These are phyloP conservation scores for Geotrichum bryndzae DNA, from an alignment of 1,139 yeast species.

Conservation along the genomic window DNA sequence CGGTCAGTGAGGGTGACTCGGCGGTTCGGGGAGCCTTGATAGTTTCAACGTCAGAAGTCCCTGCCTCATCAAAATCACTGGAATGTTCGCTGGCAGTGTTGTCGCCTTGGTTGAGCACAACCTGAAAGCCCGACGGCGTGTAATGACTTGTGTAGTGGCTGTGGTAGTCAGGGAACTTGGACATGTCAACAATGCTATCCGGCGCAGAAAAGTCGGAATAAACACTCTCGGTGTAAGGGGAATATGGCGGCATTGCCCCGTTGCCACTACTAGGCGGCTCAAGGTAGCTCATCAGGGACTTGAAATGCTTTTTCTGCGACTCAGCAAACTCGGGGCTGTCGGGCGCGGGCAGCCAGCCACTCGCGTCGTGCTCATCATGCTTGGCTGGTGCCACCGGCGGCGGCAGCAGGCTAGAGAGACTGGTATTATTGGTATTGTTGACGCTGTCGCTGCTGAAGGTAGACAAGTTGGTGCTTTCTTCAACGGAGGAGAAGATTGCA, in stretches of 20 bases:
- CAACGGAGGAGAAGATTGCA: background rate
- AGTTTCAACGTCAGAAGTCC: slow-evolving; percentile 1
- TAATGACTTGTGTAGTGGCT: slow-evolving; percentile 13
- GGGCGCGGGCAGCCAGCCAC: background rate
- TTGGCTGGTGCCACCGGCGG: background rate
- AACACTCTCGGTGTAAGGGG: slow-evolving; percentile 10
- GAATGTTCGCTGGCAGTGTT: background rate
- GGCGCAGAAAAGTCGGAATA: slow-evolving; percentile 8
- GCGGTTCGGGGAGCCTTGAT: background rate
- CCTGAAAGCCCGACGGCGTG: slow-evolving; percentile 15
- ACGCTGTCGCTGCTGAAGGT: background rate
- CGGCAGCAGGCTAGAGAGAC: background rate
- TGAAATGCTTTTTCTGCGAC: slow-evolving; percentile 10
- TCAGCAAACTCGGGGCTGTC: background rate
- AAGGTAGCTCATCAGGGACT: slow-evolving; percentile 12
- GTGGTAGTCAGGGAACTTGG: slow-evolving; percentile 13
- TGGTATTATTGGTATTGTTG: background rate
- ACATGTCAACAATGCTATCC: slow-evolving; percentile 11
- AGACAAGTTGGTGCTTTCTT: background rate
- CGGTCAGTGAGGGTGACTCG: background rate
- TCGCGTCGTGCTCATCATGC: background rate
- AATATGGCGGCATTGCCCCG: background rate
- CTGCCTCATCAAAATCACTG: background rate
- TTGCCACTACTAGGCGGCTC: background rate
- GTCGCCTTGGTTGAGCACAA: slow-evolving; percentile 7